Percentiles rank a stretch among this genome's conserved stretches.
These are phyloP conservation scores for Euphorbia schlechtendalii DNA, from an alignment of 441 rosid species.

Conservation along the genomic window DNA sequence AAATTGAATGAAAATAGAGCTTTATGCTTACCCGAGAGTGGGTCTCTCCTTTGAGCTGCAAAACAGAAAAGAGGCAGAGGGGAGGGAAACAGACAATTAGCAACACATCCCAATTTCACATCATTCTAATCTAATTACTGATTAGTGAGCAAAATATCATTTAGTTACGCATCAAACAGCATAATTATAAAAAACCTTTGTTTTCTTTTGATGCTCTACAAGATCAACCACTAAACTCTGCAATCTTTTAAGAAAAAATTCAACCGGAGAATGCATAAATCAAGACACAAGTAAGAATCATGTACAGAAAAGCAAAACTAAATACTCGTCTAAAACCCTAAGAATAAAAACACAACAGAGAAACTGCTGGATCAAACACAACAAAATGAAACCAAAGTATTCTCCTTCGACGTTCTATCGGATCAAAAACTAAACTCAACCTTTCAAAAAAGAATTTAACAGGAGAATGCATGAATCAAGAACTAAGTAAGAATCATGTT, in stretches of 20 bases:
- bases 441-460: background rate
- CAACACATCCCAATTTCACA: background rate
- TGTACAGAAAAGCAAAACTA: too few species aligned
- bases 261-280: background rate
- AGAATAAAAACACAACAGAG: too few species aligned
- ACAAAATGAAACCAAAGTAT: background rate
- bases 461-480: background rate
- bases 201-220: background rate
- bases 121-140: background rate
- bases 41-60: conserved; percentile 99
- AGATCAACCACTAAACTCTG: background rate
- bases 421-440: background rate
- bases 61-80: background rate
- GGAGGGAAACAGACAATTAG: conserved; percentile 18
- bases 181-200: background rate
- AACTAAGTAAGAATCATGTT: background rate
- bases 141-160: background rate
- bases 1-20: too few species aligned
- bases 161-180: background rate
- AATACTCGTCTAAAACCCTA: background rate
- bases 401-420: background rate
- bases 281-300: background rate
- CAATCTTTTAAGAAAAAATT: background rate
- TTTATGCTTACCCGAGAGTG: conserved; percentile 83
- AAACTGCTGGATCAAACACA: too few species aligned